These are phyloP conservation scores for Rhizopogon rudus DNA, from an alignment of 768 basidiomycete genomes.

Conservation along the genomic window DNA sequence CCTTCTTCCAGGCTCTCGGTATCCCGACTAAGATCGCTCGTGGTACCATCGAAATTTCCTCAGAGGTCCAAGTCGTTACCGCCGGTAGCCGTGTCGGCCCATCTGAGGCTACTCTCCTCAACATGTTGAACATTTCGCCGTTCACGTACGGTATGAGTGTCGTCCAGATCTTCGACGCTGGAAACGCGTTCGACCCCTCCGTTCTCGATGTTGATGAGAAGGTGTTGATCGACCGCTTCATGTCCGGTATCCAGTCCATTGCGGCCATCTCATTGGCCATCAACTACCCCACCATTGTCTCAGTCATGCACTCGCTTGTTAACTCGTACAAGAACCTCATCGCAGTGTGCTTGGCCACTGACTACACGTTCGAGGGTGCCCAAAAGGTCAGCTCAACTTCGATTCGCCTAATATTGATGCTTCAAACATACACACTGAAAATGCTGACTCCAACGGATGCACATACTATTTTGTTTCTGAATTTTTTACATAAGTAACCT, in stretches of 20 bases:
- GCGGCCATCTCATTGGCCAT: conserved; percentile 94
- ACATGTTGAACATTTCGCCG: conserved; percentile 99
- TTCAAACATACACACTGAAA: conserved; percentile 69
- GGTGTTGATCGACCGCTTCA: conserved; percentile 88
- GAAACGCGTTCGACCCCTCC: conserved; percentile 83
- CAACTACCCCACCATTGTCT: conserved; percentile 94
- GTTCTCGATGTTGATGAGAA: conserved; percentile 93
- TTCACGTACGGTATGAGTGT: conserved; percentile 99
- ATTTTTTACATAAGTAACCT: conserved; percentile 1
- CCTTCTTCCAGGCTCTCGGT: conserved; percentile 99
- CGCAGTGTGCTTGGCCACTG: conserved; percentile 82
- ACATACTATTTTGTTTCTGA: conserved; percentile 24
- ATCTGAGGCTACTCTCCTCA: conserved; percentile 96
- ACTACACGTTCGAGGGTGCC: conserved; percentile 90
- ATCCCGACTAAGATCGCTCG: conserved; percentile 99
- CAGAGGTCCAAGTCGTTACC: conserved; percentile 91
- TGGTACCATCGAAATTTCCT: conserved; percentile 99
- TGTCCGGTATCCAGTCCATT: conserved; percentile 91
- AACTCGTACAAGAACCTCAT: conserved; percentile 99
- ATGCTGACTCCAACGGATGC: conserved; percentile 62
- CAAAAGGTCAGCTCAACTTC: conserved; percentile 65
- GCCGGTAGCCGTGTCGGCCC: conserved; percentile 92
- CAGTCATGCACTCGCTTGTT: conserved; percentile 91
- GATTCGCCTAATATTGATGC: conserved; percentile 14
- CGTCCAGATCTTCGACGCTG: conserved; percentile 92